Evolutionary conservation across 345 rosid species (phyloP).

Genomic region (Lumnitzera racemosa): DNA sequence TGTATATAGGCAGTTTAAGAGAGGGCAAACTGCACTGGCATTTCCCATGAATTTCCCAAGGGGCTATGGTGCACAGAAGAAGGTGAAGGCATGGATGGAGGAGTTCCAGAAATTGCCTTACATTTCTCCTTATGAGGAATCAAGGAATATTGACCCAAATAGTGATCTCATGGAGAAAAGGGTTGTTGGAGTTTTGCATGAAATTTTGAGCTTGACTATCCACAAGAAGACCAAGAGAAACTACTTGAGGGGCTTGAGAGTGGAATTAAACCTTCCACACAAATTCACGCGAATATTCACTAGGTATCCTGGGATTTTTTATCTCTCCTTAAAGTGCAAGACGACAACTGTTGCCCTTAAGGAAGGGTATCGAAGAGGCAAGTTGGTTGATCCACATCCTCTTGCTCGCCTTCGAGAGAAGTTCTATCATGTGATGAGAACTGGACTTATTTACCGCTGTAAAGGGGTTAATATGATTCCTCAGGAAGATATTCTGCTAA

Average conservation of each 20-base stretch:
- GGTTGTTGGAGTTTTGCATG: slow-evolving; percentile 88
- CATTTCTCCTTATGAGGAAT: slow-evolving; percentile 85
- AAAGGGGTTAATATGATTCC: slow-evolving; percentile 54
- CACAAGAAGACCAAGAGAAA: slow-evolving; percentile 97
- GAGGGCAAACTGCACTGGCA: slow-evolving; percentile 57
- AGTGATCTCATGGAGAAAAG: slow-evolving; percentile 97
- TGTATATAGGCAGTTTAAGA: slow-evolving; percentile 68
- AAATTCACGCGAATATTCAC: slow-evolving; percentile 87
- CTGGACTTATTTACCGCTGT: slow-evolving; percentile 71
- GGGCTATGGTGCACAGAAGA: slow-evolving; percentile 91
- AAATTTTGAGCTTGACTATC: slow-evolving; percentile 75
- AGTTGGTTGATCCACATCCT: slow-evolving; percentile 75
- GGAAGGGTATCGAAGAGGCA: slow-evolving; percentile 83
- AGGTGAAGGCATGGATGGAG: slow-evolving; percentile 94
- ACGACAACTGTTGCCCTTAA: slow-evolving; percentile 77
- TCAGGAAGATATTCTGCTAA: slow-evolving; percentile 31
- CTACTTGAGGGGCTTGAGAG: slow-evolving; percentile 85
- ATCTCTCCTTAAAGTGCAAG: slow-evolving; percentile 92
- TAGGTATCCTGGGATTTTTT: slow-evolving; percentile 88
- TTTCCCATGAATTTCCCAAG: slow-evolving; percentile 86
- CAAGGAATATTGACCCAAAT: slow-evolving; percentile 57
- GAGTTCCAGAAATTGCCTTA: slow-evolving; percentile 93
- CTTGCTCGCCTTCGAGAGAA: slow-evolving; percentile 62
- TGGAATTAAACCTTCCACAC: slow-evolving; percentile 72
- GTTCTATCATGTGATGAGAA: slow-evolving; percentile 84